Evolutionary conservation across 352 stramenopile species (phyloP).

Genomic region (Phytopythium chamaehyphon): DNA sequence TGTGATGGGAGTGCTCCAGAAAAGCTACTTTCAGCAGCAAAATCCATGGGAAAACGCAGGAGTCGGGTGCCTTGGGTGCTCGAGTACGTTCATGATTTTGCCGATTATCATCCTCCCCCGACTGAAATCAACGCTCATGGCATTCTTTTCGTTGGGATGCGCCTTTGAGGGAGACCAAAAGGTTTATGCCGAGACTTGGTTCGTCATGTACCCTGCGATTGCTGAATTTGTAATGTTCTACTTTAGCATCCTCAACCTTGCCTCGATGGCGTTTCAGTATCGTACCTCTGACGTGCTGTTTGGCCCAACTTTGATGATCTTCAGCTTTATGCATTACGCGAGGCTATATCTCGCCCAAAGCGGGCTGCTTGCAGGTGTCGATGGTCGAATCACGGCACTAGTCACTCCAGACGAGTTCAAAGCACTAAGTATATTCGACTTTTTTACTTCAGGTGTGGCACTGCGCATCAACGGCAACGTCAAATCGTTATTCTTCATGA

Average conservation of each 20-base stretch:
- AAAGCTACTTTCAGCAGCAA: not conserved
- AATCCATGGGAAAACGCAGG: conserved; percentile 8
- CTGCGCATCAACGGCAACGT: conserved; percentile 18
- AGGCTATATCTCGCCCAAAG: conserved; percentile 1
- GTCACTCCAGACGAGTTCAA: conserved; percentile 13
- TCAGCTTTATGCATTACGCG: conserved; percentile 4
- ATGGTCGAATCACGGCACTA: conserved; percentile 4
- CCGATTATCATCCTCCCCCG: conserved; percentile 2
- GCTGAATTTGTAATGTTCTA: conserved; percentile 9
- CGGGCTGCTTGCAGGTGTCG: conserved; percentile 5
- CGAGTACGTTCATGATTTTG: conserved; percentile 2
- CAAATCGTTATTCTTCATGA: conserved; percentile 9
- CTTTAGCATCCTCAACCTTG: conserved; percentile 8
- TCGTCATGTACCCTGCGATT: conserved; percentile 9
- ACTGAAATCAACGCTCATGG: conserved; percentile 4
- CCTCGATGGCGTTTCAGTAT: not conserved
- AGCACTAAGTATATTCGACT: conserved; percentile 9
- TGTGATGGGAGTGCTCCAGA: conserved; percentile 1
- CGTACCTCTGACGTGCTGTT: conserved; percentile 1
- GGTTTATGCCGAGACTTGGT: conserved; percentile 4
- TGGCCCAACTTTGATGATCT: conserved; percentile 2
- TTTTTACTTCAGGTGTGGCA: conserved; percentile 12
- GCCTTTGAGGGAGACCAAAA: conserved; percentile 7
- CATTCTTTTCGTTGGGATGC: conserved; percentile 6
- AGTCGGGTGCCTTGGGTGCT: conserved; percentile 17